Conservation (phyloP, 2,329 filamentous ascomycete species). For the Pseudonectria buxi region DNA sequence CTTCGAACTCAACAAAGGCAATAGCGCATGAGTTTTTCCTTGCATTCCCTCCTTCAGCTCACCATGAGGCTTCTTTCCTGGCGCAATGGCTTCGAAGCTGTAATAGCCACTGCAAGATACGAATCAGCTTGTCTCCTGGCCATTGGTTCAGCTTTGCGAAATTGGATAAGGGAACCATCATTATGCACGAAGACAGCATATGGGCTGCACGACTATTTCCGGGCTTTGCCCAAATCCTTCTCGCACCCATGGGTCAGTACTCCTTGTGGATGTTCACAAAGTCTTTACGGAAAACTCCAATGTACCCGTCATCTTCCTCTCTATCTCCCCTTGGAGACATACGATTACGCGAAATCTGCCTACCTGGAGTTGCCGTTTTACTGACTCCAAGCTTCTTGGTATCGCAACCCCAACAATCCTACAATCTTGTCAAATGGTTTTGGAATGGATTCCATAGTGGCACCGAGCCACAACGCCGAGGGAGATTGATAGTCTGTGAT, state of each 20-base stretch:
- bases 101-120: constrained; percentile 36
- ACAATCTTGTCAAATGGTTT: constrained; percentile 31
- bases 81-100: constrained; percentile 37
- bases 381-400: constrained; percentile 37
- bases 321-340: constrained; percentile 13
- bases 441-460: constrained; percentile 15
- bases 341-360: constrained; percentile 24
- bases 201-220: constrained; percentile 35
- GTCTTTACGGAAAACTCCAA: constrained; percentile 16
- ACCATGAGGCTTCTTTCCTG: constrained; percentile 31
- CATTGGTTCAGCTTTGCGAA: constrained; percentile 41
- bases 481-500: constrained; percentile 25
- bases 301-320: constrained; percentile 8
- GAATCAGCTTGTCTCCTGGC: constrained; percentile 33
- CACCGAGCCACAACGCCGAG: constrained; percentile 6
- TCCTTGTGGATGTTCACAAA: constrained; percentile 36
- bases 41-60: constrained; percentile 37
- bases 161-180: constrained; percentile 25
- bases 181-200: constrained; percentile 39
- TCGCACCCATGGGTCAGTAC: constrained; percentile 17
- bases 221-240: constrained; percentile 27
- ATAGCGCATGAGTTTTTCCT: constrained; percentile 37
- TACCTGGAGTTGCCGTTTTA: constrained; percentile 28
- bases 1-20: constrained; percentile 8
- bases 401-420: constrained; percentile 29